Base-by-base conservation (phyloP, 2,329 filamentous ascomycete species). In the Cladophialophora chaetospira region DNA sequence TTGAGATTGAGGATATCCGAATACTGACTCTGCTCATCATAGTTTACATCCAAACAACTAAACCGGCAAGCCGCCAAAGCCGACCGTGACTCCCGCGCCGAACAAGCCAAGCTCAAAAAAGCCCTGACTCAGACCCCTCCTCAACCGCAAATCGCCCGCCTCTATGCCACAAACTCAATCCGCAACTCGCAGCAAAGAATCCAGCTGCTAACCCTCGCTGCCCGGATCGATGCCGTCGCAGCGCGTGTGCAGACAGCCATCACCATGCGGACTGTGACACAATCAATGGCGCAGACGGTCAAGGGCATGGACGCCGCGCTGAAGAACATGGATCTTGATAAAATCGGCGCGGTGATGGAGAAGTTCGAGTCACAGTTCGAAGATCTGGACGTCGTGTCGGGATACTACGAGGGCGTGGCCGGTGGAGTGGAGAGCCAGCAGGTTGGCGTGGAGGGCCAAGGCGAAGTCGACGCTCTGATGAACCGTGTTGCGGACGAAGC, bases 401-500 rank as follows among this genome's bases (percentile, higher is more conserved):
- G 86, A 65, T 91, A 92, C 74, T 94, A 94, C 74, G 89, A 93
- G 73, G 88, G 88, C 33, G 95, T 91, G 71, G 89, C 73, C 67
- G 87, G 77, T 70, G 89, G 79, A 72, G 65, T 67, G 1, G 65
- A 67, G 54, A 65, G 60, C 29, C 65, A 67, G 50, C 64, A 66
- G 44, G 62, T 67, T 11, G 65, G 65, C 2, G 65, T 63, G 2
- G 92, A 76, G 75, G 89, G 77, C 74, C 83, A 96, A 70, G 91
- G 95, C 65, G 90, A 92, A 65, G 90, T 96, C 1, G 91, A 96
- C 72, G 86, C 90, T 64, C 76, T 96, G 61, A 88, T 96, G 74
- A 87, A 84, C 63, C 88, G 95, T 75, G 84, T 94, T 40, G 91
- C 91, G 61, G 91, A 96, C 71, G 91, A 95, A 72, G 90, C 89